Conservation (phyloP, 116 monocot species). For the Iris pallida region DNA sequence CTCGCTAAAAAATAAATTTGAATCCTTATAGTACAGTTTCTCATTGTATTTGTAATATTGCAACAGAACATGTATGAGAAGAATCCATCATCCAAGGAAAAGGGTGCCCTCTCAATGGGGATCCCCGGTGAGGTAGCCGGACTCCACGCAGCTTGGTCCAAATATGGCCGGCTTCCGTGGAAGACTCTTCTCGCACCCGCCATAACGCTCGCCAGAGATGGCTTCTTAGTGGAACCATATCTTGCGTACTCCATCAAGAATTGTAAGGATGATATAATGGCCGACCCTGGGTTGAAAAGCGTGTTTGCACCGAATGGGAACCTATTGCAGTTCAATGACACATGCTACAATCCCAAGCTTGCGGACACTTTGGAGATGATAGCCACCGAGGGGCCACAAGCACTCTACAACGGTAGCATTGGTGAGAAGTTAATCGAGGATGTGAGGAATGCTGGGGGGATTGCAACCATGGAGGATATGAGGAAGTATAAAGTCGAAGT, state of each 20-base stretch:
- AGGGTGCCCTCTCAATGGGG: slow-evolving; percentile 58
- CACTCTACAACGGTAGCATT: slow-evolving; percentile 68
- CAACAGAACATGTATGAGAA: slow-evolving; percentile 14
- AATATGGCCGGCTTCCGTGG: slow-evolving; percentile 70
- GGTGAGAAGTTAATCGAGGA: slow-evolving; percentile 67
- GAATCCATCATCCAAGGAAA: slow-evolving; percentile 36
- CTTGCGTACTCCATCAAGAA: slow-evolving; percentile 22
- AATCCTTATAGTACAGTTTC: background rate
- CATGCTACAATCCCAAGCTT: slow-evolving; percentile 52
- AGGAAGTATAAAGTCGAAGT: slow-evolving; percentile 41
- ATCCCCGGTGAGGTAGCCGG: slow-evolving; percentile 82
- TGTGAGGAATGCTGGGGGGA: slow-evolving; percentile 47
- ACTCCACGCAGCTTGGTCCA: slow-evolving; percentile 66
- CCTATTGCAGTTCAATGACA: slow-evolving; percentile 33
- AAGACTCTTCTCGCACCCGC: slow-evolving; percentile 61
- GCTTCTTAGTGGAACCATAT: slow-evolving; percentile 43
- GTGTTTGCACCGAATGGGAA: slow-evolving; percentile 46
- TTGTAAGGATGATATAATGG: slow-evolving; percentile 18
- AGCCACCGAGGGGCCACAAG: slow-evolving; percentile 43
- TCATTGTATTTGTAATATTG: background rate
- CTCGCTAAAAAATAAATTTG: no score
- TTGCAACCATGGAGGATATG: slow-evolving; percentile 70
- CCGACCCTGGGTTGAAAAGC: slow-evolving; percentile 54
- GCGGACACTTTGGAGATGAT: slow-evolving; percentile 50
- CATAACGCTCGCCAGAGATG: slow-evolving; percentile 66